A percentile compares a stretch with the other conserved stretches of the same genome.
phyloP scores from a whole-genome alignment of 805 yeast species.

The Candida lessepsii region DNA sequence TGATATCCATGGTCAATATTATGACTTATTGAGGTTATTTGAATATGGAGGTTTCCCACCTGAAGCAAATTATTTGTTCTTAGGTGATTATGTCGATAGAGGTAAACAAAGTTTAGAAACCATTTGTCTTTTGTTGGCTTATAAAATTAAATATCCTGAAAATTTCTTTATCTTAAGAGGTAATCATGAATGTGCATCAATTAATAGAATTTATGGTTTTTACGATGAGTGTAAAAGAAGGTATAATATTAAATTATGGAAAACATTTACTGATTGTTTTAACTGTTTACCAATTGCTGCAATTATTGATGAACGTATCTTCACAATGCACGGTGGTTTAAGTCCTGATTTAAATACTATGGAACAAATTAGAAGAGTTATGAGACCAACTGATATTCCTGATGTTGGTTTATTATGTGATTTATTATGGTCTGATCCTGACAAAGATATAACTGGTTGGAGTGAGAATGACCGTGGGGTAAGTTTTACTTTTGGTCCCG shows the following conservation, averaged over 20 bases:
- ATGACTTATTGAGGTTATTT: slow-evolving; percentile 89
- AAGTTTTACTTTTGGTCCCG: slow-evolving; percentile 99
- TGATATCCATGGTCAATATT: slow-evolving; percentile 98
- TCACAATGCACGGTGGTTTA: slow-evolving; percentile 98
- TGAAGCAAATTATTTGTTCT: slow-evolving; percentile 90
- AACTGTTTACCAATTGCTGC: slow-evolving; percentile 99
- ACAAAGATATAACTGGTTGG: slow-evolving; percentile 98
- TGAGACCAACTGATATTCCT: slow-evolving; percentile 99
- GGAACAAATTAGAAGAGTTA: slow-evolving; percentile 98
- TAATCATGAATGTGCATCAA: slow-evolving; percentile 97
- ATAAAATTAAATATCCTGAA: slow-evolving; percentile 97
- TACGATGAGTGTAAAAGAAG: slow-evolving; percentile 99
- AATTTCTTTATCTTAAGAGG: slow-evolving; percentile 96
- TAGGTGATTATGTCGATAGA: slow-evolving; percentile 98
- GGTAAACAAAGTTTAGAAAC: slow-evolving; percentile 98
- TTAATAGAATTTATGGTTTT: slow-evolving; percentile 96
- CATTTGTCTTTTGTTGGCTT: slow-evolving; percentile 88
- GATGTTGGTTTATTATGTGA: slow-evolving; percentile 97
- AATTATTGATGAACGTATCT: slow-evolving; percentile 94
- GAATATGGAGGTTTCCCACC: slow-evolving; percentile 99
- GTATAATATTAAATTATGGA: slow-evolving; percentile 97
- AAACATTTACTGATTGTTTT: slow-evolving; percentile 97
- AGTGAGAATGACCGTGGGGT: slow-evolving; percentile 99
- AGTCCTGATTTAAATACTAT: slow-evolving; percentile 95
- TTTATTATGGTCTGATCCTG: slow-evolving; percentile 97